These are phyloP conservation scores for Sequoia sempervirens DNA, from an alignment of 75 land plant genomes.

Conservation along the genomic window DNA sequence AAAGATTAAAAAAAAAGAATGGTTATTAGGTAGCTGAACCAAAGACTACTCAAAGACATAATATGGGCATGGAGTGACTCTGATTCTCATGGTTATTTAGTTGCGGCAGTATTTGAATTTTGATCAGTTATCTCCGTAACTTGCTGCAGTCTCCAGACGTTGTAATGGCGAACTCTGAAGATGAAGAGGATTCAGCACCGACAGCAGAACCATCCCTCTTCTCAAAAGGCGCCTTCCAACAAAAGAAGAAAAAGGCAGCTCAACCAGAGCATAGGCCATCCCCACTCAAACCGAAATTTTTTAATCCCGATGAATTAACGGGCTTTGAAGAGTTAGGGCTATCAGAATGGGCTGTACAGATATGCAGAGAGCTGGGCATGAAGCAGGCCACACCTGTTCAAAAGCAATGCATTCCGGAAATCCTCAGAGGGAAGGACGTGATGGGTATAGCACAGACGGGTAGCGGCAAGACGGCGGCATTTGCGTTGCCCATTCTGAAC, in stretches of 20 bases:
- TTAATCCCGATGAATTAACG: background rate
- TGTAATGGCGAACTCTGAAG: background rate
- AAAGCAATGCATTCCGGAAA: conserved; percentile 75
- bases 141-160: background rate
- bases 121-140: background rate
- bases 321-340: conserved; percentile 72
- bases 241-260: background rate
- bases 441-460: conserved; percentile 95
- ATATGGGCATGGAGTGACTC: no score
- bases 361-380: conserved; percentile 78
- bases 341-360: conserved; percentile 61
- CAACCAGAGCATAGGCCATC: background rate
- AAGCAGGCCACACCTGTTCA: conserved; percentile 83
- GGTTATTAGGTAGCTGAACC: no score
- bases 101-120: background rate
- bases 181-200: background rate
- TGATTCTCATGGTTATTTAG: no score
- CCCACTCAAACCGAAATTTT: background rate
- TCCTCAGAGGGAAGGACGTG: conserved; percentile 80
- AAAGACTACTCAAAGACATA: no score
- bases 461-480: conserved; percentile 94
- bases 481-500: conserved; percentile 90
- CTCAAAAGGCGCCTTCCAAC: conserved; percentile 9
- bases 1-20: no score
- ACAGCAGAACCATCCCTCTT: conserved; percentile 6